Percentiles rank a stretch among this genome's conserved stretches.
These are phyloP conservation scores for Parmelia sp. DNA, from an alignment of 495 filamentous ascomycete species.

Conservation along the genomic window DNA sequence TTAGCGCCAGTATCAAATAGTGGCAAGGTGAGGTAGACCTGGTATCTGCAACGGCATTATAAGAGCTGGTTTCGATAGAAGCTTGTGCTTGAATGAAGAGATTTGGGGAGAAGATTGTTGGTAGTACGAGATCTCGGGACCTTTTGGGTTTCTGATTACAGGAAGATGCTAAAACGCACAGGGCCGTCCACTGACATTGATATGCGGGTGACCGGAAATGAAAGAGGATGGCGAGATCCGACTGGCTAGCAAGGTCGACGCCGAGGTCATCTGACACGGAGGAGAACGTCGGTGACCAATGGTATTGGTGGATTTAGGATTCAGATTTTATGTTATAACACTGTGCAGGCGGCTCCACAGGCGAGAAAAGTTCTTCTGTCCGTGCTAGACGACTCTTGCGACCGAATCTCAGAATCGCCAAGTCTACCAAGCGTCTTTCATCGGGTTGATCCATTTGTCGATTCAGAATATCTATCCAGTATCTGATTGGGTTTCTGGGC, in stretches of 20 bases:
- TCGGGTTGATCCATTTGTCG: not conserved
- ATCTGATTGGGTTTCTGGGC: not conserved
- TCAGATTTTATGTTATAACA: not conserved
- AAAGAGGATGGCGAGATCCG: not conserved
- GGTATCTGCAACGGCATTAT: not conserved
- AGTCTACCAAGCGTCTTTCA: not conserved
- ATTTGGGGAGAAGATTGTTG: not conserved
- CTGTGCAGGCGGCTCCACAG: not conserved
- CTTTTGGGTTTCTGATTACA: not conserved
- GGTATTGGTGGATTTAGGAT: not conserved
- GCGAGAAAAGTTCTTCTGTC: not conserved
- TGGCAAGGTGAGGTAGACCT: not conserved
- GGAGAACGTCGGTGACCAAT: not conserved
- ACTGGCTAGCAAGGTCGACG: not conserved
- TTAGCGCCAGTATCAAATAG: not conserved
- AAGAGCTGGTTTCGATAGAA: too few species aligned
- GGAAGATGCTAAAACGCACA: not conserved
- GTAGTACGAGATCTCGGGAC: not conserved
- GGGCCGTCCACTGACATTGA: not conserved
- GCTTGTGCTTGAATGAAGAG: not conserved
- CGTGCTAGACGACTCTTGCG: not conserved
- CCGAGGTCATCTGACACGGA: not conserved
- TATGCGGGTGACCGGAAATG: not conserved
- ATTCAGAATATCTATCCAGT: not conserved
- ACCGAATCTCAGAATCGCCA: not conserved